Percentiles rank a stretch among this genome's conserved stretches.
Evolutionary conservation across 2,329 filamentous ascomycete genomes (phyloP).

Genomic region (Zasmidium citrigriseum): DNA sequence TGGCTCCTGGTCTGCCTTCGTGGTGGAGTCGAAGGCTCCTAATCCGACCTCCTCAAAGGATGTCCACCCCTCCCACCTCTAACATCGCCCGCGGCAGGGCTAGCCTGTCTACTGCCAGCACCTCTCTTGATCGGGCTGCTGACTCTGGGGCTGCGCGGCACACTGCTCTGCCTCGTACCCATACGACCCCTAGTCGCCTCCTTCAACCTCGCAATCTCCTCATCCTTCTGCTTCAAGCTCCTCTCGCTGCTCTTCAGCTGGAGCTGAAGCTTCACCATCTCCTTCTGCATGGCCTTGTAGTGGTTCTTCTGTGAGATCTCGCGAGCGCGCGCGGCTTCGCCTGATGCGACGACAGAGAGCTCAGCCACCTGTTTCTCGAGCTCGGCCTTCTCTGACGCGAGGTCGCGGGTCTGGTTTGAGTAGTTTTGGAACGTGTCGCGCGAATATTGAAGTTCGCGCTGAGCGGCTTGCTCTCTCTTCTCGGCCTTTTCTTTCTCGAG

Average conservation of each 20-base stretch:
- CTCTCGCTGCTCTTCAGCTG: constrained; percentile 31
- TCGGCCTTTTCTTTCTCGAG: constrained; percentile 31
- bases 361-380: constrained; percentile 42
- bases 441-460: constrained; percentile 58
- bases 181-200: constrained; percentile 35
- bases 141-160: constrained; percentile 38
- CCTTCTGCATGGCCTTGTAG: constrained; percentile 22
- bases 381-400: constrained; percentile 50
- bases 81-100: constrained; percentile 31
- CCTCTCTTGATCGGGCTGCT: constrained; percentile 33
- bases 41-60: constrained; percentile 20
- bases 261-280: constrained; percentile 30
- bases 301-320: constrained; percentile 27
- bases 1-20: too few species aligned
- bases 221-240: constrained; percentile 34
- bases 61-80: constrained; percentile 19
- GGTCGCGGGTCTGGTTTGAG: constrained; percentile 49
- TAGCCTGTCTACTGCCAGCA: constrained; percentile 29
- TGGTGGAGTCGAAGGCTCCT: too few species aligned
- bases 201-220: constrained; percentile 36
- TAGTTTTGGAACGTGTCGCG: constrained; percentile 62
- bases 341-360: constrained; percentile 28
- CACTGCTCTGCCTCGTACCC: constrained; percentile 38
- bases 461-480: constrained; percentile 34
- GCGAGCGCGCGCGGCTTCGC: constrained; percentile 29